phyloP scores from a whole-genome alignment of 2,329 filamentous ascomycete species.

The Blastomyces percursus region DNA sequence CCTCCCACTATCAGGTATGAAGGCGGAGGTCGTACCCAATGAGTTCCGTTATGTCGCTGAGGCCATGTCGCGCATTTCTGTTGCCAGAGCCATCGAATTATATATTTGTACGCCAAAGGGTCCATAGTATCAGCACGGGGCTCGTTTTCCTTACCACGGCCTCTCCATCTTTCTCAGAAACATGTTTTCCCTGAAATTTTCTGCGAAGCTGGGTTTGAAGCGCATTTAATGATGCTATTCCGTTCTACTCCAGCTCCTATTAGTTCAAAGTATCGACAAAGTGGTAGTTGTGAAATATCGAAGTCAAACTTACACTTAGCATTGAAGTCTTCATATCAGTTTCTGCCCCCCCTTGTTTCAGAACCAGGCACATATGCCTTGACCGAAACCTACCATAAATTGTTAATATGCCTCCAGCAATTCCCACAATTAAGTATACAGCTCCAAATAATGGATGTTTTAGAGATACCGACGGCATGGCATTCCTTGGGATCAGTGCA shows the following conservation, averaged over 20 bases:
- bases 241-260: not conserved
- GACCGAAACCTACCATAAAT: not conserved
- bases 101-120: not conserved
- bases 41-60: not conserved
- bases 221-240: not conserved
- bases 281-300: not conserved
- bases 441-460: slow-evolving; percentile 3
- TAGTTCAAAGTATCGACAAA: not conserved
- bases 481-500: not conserved
- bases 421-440: not conserved
- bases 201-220: not conserved
- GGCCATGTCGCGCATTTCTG: not conserved
- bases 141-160: not conserved
- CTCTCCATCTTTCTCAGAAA: slow-evolving; percentile 1
- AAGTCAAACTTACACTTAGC: not conserved
- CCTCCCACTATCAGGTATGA: not conserved
- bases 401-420: not conserved
- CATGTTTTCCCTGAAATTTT: not conserved
- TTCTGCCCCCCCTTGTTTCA: not conserved
- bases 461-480: not conserved
- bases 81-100: not conserved
- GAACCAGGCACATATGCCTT: not conserved
- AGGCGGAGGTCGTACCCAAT: not conserved
- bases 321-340: not conserved
- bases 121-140: not conserved